Conservation (phyloP, 2,329 filamentous ascomycete species). For the Rhytidhysteron rufulum region DNA sequence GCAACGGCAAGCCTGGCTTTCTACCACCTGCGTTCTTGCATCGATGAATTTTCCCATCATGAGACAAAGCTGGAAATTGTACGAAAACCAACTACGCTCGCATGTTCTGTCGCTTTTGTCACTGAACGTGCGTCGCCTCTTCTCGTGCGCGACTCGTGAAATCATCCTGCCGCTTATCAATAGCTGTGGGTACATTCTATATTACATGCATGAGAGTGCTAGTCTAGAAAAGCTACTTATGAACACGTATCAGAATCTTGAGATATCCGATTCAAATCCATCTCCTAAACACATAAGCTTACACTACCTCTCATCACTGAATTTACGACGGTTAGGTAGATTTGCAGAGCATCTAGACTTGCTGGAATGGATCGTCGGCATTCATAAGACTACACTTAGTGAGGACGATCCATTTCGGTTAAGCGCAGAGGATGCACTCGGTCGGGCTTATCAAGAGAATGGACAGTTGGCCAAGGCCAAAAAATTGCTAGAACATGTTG, state of each 20-base stretch:
- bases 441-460: neutral
- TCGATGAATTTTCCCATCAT: slow-evolving; percentile 2
- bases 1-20: slow-evolving; percentile 18
- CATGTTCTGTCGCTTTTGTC: slow-evolving; percentile 15
- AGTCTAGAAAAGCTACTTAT: no score
- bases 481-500: neutral
- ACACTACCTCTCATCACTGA: no score
- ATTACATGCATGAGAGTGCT: no score
- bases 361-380: neutral
- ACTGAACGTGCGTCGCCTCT: no score
- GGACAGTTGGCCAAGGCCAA: neutral
- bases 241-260: no score
- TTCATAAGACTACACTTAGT: neutral
- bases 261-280: no score
- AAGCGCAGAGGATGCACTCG: neutral
- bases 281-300: no score
- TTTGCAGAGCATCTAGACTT: neutral
- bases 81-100: slow-evolving; percentile 7
- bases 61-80: slow-evolving; percentile 4
- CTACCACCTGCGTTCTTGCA: slow-evolving; percentile 12
- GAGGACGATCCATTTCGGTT: neutral
- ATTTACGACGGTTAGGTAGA: no score
- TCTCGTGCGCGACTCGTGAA: no score
- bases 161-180: no score
- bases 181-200: no score